Percentiles rank a stretch among this genome's conserved stretches.
Evolutionary conservation across 1,139 yeast species (phyloP).

Genomic region (Diutina pseudorugosa): DNA sequence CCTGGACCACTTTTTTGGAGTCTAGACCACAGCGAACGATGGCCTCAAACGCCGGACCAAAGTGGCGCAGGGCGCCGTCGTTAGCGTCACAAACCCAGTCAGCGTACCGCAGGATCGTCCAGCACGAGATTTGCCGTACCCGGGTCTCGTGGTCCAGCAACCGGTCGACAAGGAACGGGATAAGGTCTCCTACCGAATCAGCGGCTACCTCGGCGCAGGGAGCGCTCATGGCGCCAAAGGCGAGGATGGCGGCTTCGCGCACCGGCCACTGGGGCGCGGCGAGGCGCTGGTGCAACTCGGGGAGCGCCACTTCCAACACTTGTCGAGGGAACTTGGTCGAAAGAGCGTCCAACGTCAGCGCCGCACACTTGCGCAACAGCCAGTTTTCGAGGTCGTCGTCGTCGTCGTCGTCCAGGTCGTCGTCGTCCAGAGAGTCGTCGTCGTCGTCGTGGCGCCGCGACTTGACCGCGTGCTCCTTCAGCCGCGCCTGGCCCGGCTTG

Average conservation of each 20-base stretch:
- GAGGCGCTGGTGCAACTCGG: slow-evolving; percentile 62
- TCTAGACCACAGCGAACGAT: slow-evolving; percentile 68
- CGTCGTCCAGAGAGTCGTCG: slow-evolving; percentile 36
- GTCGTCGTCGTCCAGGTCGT: slow-evolving; percentile 36
- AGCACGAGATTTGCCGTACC: slow-evolving; percentile 86
- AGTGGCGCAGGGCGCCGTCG: slow-evolving; percentile 52
- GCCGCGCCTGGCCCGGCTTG: slow-evolving; percentile 61
- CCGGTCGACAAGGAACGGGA: slow-evolving; percentile 78
- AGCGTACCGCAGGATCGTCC: slow-evolving; percentile 86
- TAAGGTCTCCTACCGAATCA: slow-evolving; percentile 64
- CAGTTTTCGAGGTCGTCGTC: slow-evolving; percentile 60
- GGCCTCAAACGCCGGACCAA: slow-evolving; percentile 68
- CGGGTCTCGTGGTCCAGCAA: slow-evolving; percentile 68
- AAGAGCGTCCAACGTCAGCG: slow-evolving; percentile 79
- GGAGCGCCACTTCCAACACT: slow-evolving; percentile 58
- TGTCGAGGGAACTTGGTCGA: slow-evolving; percentile 58
- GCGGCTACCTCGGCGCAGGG: slow-evolving; percentile 55
- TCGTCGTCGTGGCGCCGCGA: slow-evolving; percentile 17
- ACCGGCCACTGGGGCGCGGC: slow-evolving; percentile 70
- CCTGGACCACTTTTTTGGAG: slow-evolving; percentile 83
- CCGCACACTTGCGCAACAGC: slow-evolving; percentile 89
- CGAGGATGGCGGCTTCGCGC: slow-evolving; percentile 86
- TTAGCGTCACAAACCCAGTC: slow-evolving; percentile 65
- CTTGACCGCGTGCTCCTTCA: slow-evolving; percentile 52
- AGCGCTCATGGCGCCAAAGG: slow-evolving; percentile 73